These are phyloP conservation scores for Globisporangium viniferum DNA, from an alignment of 352 stramenopile genomes.

Conservation along the genomic window DNA sequence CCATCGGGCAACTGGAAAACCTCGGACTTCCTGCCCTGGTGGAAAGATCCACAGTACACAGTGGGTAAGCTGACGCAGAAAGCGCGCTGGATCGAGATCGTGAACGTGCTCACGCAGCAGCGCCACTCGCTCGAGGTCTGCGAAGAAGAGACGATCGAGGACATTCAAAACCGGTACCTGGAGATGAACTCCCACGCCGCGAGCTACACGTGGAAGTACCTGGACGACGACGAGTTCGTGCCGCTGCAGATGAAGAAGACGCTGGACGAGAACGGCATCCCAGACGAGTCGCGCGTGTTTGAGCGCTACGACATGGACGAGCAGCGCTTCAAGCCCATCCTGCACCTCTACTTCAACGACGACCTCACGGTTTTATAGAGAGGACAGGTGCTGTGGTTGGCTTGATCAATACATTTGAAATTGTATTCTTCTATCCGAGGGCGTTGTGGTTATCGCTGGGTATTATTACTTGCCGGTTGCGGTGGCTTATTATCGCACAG, in stretches of 20 bases:
- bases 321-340: conserved; percentile 82
- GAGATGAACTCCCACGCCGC: conserved; percentile 83
- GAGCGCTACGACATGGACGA: conserved; percentile 86
- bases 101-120: conserved; percentile 91
- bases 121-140: conserved; percentile 79
- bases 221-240: conserved; percentile 86
- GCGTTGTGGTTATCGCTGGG: not conserved
- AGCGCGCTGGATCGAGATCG: conserved; percentile 75
- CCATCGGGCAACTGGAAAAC: conserved; percentile 76
- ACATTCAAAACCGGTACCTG: conserved; percentile 88
- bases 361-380: conserved; percentile 82
- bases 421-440: not conserved
- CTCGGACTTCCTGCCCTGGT: conserved; percentile 81
- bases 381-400: not conserved
- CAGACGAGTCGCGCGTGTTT: conserved; percentile 78
- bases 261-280: conserved; percentile 86
- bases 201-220: conserved; percentile 92
- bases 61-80: conserved; percentile 72
- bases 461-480: conserved; percentile 4
- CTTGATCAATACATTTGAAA: not conserved
- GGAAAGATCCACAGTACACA: conserved; percentile 72
- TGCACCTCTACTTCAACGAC: conserved; percentile 94
- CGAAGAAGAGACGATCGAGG: conserved; percentile 82
- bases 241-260: conserved; percentile 86
- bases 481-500: not conserved